A percentile compares a stretch with the other conserved stretches of the same genome.
phyloP scores from a whole-genome alignment of 2,329 filamentous ascomycete genomes.

The Zymoseptoria ardabiliae region DNA sequence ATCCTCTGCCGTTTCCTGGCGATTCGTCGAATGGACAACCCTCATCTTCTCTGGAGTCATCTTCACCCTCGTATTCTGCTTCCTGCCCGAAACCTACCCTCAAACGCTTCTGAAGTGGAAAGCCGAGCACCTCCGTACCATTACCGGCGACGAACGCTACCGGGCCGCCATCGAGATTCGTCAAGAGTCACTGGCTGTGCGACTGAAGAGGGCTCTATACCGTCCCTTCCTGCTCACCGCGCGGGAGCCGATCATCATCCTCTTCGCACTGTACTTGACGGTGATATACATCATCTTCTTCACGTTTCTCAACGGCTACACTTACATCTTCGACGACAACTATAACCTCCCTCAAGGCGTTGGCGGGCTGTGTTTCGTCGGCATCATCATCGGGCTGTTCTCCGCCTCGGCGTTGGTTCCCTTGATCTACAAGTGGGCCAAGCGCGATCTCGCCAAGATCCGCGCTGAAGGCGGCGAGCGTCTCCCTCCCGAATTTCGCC shows the following conservation, averaged over 20 bases:
- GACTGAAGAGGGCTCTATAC: slow-evolving; percentile 33
- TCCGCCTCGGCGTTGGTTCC: slow-evolving; percentile 11
- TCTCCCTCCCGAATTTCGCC: slow-evolving; percentile 46
- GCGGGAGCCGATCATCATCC: slow-evolving; percentile 32
- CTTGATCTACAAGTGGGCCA: slow-evolving; percentile 15
- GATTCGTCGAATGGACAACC: slow-evolving; percentile 39
- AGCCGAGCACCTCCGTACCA: slow-evolving; percentile 25
- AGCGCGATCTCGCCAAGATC: slow-evolving; percentile 2
- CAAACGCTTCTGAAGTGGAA: slow-evolving; percentile 34
- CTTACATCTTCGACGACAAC: slow-evolving; percentile 40
- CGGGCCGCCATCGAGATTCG: slow-evolving; percentile 41
- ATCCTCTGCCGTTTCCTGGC: slow-evolving; percentile 34
- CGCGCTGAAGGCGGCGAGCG: slow-evolving; percentile 31
- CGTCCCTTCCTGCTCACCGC: slow-evolving; percentile 38
- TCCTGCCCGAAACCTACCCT: slow-evolving; percentile 46
- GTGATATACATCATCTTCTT: slow-evolving; percentile 49
- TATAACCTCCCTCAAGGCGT: slow-evolving; percentile 8
- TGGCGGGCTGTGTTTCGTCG: slow-evolving; percentile 12
- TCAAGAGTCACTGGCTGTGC: slow-evolving; percentile 31
- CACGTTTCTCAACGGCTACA: slow-evolving; percentile 47
- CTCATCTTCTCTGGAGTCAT: slow-evolving; percentile 28
- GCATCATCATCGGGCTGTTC: slow-evolving; percentile 13
- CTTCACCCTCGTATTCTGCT: slow-evolving; percentile 30
- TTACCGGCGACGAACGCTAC: slow-evolving; percentile 40
- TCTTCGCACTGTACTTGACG: slow-evolving; percentile 45